These are phyloP conservation scores for Cladobotryum mycophilum DNA, from an alignment of 2,329 filamentous ascomycete genomes.

Conservation along the genomic window DNA sequence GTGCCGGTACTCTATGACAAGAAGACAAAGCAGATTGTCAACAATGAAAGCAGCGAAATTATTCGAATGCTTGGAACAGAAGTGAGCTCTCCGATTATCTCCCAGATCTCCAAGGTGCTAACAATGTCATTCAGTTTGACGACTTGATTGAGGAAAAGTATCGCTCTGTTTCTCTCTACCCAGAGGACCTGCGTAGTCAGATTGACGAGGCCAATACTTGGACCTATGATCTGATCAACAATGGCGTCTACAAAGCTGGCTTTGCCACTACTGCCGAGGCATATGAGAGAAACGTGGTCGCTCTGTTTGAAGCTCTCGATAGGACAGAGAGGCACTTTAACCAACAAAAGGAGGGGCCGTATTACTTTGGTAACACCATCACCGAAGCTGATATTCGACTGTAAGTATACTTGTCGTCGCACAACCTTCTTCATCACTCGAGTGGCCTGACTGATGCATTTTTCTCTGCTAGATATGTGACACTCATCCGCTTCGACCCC, in stretches of 20 bases:
- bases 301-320: slow-evolving; percentile 73
- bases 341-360: slow-evolving; percentile 48
- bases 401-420: slow-evolving; percentile 27
- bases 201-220: slow-evolving; percentile 77
- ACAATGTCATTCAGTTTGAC: slow-evolving; percentile 54
- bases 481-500: slow-evolving; percentile 66
- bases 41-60: slow-evolving; percentile 89
- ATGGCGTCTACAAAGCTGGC: slow-evolving; percentile 68
- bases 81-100: slow-evolving; percentile 35
- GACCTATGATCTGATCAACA: slow-evolving; percentile 71
- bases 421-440: background rate
- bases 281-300: slow-evolving; percentile 66
- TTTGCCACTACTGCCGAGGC: slow-evolving; percentile 80
- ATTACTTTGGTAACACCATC: slow-evolving; percentile 66
- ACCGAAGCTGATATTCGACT: slow-evolving; percentile 81
- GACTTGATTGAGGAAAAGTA: slow-evolving; percentile 55
- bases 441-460: no score
- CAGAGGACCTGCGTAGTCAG: slow-evolving; percentile 51
- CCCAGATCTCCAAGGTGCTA: background rate
- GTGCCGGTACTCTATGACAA: slow-evolving; percentile 84
- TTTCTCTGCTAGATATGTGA: slow-evolving; percentile 48
- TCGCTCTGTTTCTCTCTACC: slow-evolving; percentile 60
- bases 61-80: slow-evolving; percentile 80
- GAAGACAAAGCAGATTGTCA: slow-evolving; percentile 69
- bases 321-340: slow-evolving; percentile 65